Percentiles rank a stretch among this genome's conserved stretches.
phyloP scores from a whole-genome alignment of 2,329 filamentous ascomycete species.

The Xylariaceae sp. region DNA sequence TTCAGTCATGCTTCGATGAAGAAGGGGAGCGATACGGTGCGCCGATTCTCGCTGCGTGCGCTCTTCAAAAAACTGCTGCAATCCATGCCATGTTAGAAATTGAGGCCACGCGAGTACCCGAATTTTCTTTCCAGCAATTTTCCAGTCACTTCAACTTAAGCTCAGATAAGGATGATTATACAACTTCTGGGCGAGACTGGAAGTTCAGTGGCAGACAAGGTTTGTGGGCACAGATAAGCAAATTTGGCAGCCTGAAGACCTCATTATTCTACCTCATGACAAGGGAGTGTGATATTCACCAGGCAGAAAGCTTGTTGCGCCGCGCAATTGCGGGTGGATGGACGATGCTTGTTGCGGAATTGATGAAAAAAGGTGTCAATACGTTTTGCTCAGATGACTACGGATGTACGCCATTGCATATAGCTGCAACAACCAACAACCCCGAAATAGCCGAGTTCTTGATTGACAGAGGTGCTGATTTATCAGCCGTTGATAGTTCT shows the following conservation, averaged over 20 bases:
- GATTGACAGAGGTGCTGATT: too few relatives aligned
- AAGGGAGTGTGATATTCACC: not conserved
- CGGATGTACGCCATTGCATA: not conserved
- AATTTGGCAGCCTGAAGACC: not conserved
- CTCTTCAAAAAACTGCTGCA: not conserved
- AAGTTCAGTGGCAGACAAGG: not conserved
- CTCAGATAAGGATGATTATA: not conserved
- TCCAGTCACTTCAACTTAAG: not conserved
- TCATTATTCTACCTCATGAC: not conserved
- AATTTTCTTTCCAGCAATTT: not conserved
- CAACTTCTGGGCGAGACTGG: not conserved
- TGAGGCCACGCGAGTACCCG: not conserved
- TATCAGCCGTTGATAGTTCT: too few relatives aligned
- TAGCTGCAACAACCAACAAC: too few relatives aligned
- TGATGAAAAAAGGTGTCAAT: not conserved
- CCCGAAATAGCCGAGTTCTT: too few relatives aligned
- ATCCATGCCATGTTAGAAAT: constrained; percentile 8
- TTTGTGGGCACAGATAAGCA: not conserved
- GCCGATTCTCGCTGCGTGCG: constrained; percentile 8
- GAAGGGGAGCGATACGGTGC: constrained; percentile 4
- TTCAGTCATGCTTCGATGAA: constrained; percentile 3
- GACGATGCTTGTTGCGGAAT: not conserved
- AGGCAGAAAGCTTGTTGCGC: not conserved
- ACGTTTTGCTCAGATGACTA: not conserved
- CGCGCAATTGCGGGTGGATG: not conserved